Evolutionary conservation across 2,329 filamentous ascomycete genomes (phyloP).

Genomic region (Talaromyces sp.): DNA sequence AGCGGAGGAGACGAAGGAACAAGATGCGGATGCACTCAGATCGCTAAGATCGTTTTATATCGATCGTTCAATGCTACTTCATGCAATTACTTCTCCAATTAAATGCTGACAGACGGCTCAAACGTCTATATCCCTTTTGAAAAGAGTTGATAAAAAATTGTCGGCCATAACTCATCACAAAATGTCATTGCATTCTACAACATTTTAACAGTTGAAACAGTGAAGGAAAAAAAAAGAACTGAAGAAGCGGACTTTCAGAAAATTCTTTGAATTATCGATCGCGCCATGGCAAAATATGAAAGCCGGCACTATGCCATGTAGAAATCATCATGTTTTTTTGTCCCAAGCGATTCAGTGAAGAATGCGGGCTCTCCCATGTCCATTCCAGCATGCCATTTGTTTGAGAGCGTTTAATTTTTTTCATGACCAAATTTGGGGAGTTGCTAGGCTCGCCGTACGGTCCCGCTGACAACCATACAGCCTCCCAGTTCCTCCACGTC

Average conservation of each 20-base stretch:
- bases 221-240: not conserved
- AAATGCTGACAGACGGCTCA: not conserved
- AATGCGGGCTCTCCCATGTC: conserved; percentile 26
- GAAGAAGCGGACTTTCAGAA: conserved; percentile 18
- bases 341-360: conserved; percentile 37
- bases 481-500: conserved; percentile 29
- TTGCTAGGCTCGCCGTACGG: conserved; percentile 38
- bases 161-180: not conserved
- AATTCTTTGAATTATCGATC: conserved; percentile 36
- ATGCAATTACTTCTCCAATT: not conserved
- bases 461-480: conserved; percentile 38
- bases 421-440: conserved; percentile 32
- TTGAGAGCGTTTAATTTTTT: conserved; percentile 24
- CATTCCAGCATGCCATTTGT: conserved; percentile 27
- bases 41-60: not conserved
- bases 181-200: conserved; percentile 1
- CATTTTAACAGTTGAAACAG: not conserved
- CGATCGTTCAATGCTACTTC: not conserved
- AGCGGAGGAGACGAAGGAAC: not conserved
- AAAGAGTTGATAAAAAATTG: not conserved
- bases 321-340: conserved; percentile 33
- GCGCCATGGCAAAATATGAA: conserved; percentile 10
- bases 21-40: not conserved
- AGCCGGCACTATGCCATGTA: conserved; percentile 28
- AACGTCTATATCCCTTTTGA: not conserved